A percentile compares a stretch with the other conserved stretches of the same genome.
Evolutionary conservation across 2,329 filamentous ascomycete genomes (phyloP).

Genomic region (Chaetomiaceae sp.): DNA sequence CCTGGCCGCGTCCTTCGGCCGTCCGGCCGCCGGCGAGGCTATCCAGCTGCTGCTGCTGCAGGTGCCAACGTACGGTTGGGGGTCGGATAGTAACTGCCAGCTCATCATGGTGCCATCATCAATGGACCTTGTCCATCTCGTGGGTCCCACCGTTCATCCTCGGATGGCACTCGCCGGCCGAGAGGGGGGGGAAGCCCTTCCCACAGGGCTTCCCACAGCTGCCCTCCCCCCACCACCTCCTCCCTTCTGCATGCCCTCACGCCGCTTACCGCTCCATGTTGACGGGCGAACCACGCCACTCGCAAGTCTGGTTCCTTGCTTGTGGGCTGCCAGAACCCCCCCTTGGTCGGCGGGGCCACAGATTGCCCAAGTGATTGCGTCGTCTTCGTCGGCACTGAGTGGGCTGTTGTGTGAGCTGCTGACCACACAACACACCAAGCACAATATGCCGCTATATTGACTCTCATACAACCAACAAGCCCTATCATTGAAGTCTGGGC

Average conservation of each 20-base stretch:
- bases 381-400: constrained; percentile 12
- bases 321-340: neutral
- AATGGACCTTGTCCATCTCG: constrained; percentile 9
- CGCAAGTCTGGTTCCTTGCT: constrained; percentile 10
- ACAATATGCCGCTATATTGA: constrained; percentile 23
- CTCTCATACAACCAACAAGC: neutral
- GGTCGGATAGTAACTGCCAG: constrained; percentile 21
- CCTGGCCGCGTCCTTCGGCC: constrained; percentile 10
- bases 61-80: constrained; percentile 9
- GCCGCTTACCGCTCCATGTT: constrained; percentile 15
- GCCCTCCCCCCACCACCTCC: neutral
- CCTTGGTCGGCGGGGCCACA: neutral
- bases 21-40: constrained; percentile 11
- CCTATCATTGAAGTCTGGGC: neutral
- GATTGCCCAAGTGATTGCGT: constrained; percentile 5
- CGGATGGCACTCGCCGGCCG: constrained; percentile 2
- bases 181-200: constrained; percentile 4
- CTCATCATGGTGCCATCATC: constrained; percentile 24
- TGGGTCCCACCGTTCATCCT: neutral
- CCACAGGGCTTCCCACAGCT: neutral
- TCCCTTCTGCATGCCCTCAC: constrained; percentile 3
- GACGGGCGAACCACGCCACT: constrained; percentile 20
- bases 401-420: constrained; percentile 17
- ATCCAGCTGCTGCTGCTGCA: constrained; percentile 4
- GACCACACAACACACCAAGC: constrained; percentile 20